Evolutionary conservation across 805 yeast species (phyloP).

Genomic region (Citeromyces matritensis): DNA sequence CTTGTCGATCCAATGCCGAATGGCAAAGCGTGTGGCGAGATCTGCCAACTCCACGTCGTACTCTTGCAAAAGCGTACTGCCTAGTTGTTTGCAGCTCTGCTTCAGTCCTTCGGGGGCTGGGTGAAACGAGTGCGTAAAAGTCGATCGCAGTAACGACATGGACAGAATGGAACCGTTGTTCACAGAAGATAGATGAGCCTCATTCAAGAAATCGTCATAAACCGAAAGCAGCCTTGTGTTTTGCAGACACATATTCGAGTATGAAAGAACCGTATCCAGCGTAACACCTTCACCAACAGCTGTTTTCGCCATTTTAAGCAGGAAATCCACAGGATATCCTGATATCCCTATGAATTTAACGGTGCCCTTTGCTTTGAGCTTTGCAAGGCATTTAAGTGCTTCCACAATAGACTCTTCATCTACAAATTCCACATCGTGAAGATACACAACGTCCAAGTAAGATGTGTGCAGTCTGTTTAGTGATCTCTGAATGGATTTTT

Average conservation of each 20-base stretch:
- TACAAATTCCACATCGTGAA: conserved; percentile 85
- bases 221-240: conserved; percentile 38
- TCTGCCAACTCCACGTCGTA: conserved; percentile 60
- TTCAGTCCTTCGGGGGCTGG: conserved; percentile 57
- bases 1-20: conserved; percentile 35
- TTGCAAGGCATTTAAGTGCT: conserved; percentile 48
- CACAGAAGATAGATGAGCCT: conserved; percentile 42
- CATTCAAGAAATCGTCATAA: conserved; percentile 29
- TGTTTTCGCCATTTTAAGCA: conserved; percentile 33
- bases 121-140: conserved; percentile 59
- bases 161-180: conserved; percentile 76
- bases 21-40: conserved; percentile 64
- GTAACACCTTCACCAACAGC: conserved; percentile 22
- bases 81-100: conserved; percentile 30
- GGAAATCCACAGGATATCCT: conserved; percentile 72
- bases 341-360: conserved; percentile 61
- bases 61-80: conserved; percentile 17
- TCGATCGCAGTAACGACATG: conserved; percentile 71
- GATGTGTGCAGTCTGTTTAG: conserved; percentile 46
- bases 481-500: conserved; percentile 51
- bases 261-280: conserved; percentile 65
- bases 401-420: conserved; percentile 32
- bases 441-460: conserved; percentile 69
- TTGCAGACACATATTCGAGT: conserved; percentile 73
- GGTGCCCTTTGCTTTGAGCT: conserved; percentile 47